Percentiles rank a stretch among this genome's conserved stretches.
phyloP scores from a whole-genome alignment of 2,329 filamentous ascomycete species.

The Colletotrichum sp. region DNA sequence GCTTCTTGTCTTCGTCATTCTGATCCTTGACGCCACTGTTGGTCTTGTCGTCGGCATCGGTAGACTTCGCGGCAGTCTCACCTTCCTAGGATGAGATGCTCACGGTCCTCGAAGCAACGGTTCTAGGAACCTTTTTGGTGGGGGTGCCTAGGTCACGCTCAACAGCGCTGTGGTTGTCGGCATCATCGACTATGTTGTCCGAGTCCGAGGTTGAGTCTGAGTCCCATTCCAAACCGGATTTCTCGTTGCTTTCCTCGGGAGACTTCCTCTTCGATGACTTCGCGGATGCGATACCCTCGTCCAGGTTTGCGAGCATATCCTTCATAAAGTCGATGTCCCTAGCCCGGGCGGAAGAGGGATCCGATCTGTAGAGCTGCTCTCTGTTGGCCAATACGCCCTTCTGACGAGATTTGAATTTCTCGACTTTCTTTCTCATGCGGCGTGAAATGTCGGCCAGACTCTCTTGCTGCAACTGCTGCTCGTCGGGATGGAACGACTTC shows the following conservation, averaged over 20 bases:
- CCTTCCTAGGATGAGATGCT: not conserved
- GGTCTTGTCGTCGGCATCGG: not conserved
- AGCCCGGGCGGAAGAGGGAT: not conserved
- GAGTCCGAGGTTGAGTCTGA: not conserved
- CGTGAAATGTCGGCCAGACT: not conserved
- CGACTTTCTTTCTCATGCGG: not conserved
- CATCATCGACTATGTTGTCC: not conserved
- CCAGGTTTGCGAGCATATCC: not conserved
- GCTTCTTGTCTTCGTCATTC: not conserved
- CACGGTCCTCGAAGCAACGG: not conserved
- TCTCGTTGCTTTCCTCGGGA: not conserved
- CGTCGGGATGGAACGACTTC: not conserved
- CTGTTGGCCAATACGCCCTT: not conserved
- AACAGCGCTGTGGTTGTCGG: not conserved
- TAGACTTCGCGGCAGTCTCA: not conserved
- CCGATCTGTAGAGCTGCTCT: not conserved
- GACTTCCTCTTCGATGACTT: not conserved
- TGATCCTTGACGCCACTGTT: not conserved
- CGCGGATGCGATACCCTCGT: not conserved
- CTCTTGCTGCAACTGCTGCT: not conserved
- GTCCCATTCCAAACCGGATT: not conserved
- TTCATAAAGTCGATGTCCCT: not conserved
- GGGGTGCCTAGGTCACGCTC: conserved; percentile 1
- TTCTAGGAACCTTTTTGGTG: not conserved
- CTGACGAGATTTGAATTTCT: conserved; percentile 1